phyloP scores from a whole-genome alignment of 306 rosid genomes.

The Rubus parviflorus region DNA sequence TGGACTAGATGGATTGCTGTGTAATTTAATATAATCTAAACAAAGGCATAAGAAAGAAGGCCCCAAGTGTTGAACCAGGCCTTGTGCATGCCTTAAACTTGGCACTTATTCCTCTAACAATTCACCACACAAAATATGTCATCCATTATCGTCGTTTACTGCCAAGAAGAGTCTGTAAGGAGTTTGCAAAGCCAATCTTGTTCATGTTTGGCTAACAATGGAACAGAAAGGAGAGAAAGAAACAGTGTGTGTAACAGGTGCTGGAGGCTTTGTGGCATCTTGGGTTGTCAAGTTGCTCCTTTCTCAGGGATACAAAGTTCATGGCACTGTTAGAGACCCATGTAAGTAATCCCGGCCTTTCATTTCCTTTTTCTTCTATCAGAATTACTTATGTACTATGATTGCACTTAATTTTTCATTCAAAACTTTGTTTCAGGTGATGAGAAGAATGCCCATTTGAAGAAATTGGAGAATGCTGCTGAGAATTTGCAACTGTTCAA shows the following conservation, averaged over 20 bases:
- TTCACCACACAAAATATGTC: background rate
- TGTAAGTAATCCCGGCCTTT: background rate
- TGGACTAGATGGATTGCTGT: too few relatives aligned
- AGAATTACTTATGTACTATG: too few relatives aligned
- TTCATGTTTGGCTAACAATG: background rate
- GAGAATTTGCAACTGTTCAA: conserved; percentile 24
- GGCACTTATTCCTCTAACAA: background rate
- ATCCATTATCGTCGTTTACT: background rate
- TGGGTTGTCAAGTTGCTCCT: background rate
- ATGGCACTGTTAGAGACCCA: conserved; percentile 12
- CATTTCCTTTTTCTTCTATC: background rate
- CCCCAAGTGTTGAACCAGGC: background rate
- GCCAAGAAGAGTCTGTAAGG: background rate
- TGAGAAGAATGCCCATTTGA: conserved; percentile 18
- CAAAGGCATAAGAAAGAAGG: background rate
- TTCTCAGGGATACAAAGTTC: background rate
- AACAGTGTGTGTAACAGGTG: background rate
- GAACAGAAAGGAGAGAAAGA: background rate
- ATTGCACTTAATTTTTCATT: background rate
- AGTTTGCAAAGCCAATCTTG: background rate
- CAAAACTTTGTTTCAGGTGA: background rate
- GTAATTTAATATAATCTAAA: too few relatives aligned
- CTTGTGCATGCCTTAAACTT: background rate
- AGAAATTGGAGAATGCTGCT: conserved; percentile 12
- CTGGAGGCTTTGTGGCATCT: conserved; percentile 1